Base-by-base conservation (phyloP, 352 stramenopile species). In the Pythium phragmiticola region DNA sequence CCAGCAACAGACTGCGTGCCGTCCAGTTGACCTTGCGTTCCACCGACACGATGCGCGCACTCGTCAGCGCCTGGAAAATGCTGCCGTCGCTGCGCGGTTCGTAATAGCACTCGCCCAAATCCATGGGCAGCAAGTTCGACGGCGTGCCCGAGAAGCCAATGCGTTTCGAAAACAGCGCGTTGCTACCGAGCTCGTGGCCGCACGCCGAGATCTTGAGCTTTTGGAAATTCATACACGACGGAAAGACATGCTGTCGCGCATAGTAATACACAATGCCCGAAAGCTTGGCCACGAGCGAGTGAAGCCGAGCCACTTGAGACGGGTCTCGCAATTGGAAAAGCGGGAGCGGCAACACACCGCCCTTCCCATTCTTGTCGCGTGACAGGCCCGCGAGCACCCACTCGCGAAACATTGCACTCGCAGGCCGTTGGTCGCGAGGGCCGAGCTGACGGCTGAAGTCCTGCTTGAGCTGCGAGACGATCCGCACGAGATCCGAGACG, bases 141-240 rank as follows among this genome's bases (percentile, higher is more conserved):
- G 98, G 98, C 6, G 98, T 99, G 56, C 98, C 98, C 50, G 94
- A 99, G 74, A 99, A 99, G 1, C 98, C 98, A 54, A 99, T 95
- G 28, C 97, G 89, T 54, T 95, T 92, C 19, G 90, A 88, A 76
- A 99, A 99, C 16, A 99, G 66, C 68, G 98, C 98, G 62, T 98
- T 92, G 55, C 97, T 98, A 17, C 98, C 98, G 49, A 99, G 84
- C 69, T 99, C 98, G 81, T 99, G 97, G 3, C 98, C 98, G 70
- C 96, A 99, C 17, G 98, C 97, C 39, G 94, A 98, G 47, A 99
- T 97, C 73, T 99, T 99, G 43, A 99, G 88, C 62, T 97, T 96
- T 74, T 99, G 96, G 65, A 99, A 97, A 56, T 99, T 98, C 87
- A 99, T 98, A 28, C 96, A 98, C 49, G 98, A 89, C n/a, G 98